These are phyloP conservation scores for Candida ortonii DNA, from an alignment of 805 yeast genomes.

Conservation along the genomic window DNA sequence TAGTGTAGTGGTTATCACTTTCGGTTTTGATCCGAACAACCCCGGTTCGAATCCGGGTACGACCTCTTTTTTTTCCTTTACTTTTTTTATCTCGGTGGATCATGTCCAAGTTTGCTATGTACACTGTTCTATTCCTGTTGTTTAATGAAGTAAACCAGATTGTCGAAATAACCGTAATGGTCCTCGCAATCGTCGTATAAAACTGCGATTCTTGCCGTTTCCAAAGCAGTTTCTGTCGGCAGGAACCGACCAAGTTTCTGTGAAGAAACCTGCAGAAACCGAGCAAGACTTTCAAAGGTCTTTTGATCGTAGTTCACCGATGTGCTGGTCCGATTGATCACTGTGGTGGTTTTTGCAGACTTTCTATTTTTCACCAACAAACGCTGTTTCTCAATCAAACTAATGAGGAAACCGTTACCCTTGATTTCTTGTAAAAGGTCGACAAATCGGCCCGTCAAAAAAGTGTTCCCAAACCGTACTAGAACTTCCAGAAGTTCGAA, in stretches of 20 bases:
- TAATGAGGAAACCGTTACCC: conserved; percentile 8
- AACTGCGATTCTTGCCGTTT: conserved; percentile 35
- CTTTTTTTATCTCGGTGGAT: background rate
- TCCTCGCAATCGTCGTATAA: conserved; percentile 17
- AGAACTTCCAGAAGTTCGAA: conserved; percentile 28
- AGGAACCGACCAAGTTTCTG: conserved; percentile 39
- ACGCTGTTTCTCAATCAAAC: conserved; percentile 14
- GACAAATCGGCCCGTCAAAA: conserved; percentile 44
- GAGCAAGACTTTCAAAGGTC: conserved; percentile 26
- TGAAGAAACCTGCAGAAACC: conserved; percentile 36
- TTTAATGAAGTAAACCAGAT: conserved; percentile 20
- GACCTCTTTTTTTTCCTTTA: conserved; percentile 44
- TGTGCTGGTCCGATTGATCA: conserved; percentile 24
- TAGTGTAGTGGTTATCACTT: conserved; percentile 81
- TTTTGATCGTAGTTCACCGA: conserved; percentile 28
- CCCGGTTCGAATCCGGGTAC: conserved; percentile 86
- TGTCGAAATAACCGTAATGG: conserved; percentile 31
- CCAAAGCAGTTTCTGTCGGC: conserved; percentile 38
- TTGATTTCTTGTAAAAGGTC: conserved; percentile 35
- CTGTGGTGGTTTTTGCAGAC: background rate
- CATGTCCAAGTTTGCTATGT: background rate
- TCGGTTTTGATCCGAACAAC: conserved; percentile 79
- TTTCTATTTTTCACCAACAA: conserved; percentile 2
- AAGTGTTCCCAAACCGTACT: conserved; percentile 41
- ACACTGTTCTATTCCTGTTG: background rate